These are phyloP conservation scores for Periconia sp. DNA, from an alignment of 2,329 filamentous ascomycete species.

Conservation along the genomic window DNA sequence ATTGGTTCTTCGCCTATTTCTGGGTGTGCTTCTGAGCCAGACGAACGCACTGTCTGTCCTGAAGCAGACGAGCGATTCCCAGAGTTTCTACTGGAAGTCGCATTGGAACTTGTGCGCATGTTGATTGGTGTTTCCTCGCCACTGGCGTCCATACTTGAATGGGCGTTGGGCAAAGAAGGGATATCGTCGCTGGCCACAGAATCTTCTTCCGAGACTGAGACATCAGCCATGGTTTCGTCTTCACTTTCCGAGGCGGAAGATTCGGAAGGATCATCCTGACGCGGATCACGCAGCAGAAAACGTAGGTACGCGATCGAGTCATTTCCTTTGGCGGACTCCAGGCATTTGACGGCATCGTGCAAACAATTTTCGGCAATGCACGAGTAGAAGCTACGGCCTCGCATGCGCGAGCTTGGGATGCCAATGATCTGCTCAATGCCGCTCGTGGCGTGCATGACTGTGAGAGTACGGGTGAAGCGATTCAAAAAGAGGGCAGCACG, in stretches of 20 bases:
- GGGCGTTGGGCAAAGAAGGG: conserved; percentile 15
- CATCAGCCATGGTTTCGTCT: conserved; percentile 52
- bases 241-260: conserved; percentile 50
- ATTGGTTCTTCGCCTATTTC: conserved; percentile 47
- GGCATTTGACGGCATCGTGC: conserved; percentile 71
- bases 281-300: conserved; percentile 80
- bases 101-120: conserved; percentile 50
- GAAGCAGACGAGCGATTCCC: conserved; percentile 19
- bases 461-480: conserved; percentile 78
- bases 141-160: conserved; percentile 16
- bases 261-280: conserved; percentile 49
- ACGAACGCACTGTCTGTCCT: conserved; percentile 15
- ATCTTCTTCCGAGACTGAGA: conserved; percentile 51
- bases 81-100: conserved; percentile 39
- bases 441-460: conserved; percentile 84
- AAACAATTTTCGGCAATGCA: conserved; percentile 80
- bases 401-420: conserved; percentile 67
- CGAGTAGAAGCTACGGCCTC: conserved; percentile 81
- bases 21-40: too few species aligned
- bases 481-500: conserved; percentile 84
- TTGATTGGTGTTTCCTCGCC: conserved; percentile 19
- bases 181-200: conserved; percentile 52
- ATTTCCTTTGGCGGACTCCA: conserved; percentile 86
- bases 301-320: conserved; percentile 89
- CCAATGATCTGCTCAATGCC: conserved; percentile 76